Evolutionary conservation across 108 stramenopile species (phyloP).

Genomic region (Cyclostephanos invisitatus): DNA sequence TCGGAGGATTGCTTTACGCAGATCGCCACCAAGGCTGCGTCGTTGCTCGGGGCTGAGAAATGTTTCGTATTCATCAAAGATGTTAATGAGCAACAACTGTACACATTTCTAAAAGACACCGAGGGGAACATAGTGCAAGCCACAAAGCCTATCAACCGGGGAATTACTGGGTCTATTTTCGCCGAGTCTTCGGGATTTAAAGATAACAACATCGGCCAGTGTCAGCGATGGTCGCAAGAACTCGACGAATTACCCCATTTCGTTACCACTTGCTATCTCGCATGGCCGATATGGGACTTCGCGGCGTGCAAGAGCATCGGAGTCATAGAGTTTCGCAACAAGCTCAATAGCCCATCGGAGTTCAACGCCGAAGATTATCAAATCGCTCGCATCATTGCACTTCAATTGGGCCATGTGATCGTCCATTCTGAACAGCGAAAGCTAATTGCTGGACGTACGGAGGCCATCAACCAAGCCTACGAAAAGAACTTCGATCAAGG

Average conservation of each 20-base stretch:
- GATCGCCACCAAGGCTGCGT: constrained; percentile 46
- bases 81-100: constrained; percentile 34
- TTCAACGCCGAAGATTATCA: constrained; percentile 43
- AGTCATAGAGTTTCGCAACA: constrained; percentile 52
- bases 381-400: constrained; percentile 51
- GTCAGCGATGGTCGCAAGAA: constrained; percentile 39
- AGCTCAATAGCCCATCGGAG: constrained; percentile 16
- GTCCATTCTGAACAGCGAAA: constrained; percentile 45
- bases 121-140: constrained; percentile 26
- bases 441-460: constrained; percentile 46
- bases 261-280: constrained; percentile 45
- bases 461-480: constrained; percentile 52
- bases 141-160: constrained; percentile 48
- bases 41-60: constrained; percentile 44
- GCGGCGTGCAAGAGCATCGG: constrained; percentile 38
- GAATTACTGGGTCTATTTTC: constrained; percentile 40
- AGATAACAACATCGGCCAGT: constrained; percentile 19
- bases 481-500: constrained; percentile 50
- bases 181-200: constrained; percentile 35
- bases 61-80: constrained; percentile 49
- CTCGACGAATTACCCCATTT: constrained; percentile 38
- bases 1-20: constrained; percentile 34
- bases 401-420: constrained; percentile 48
- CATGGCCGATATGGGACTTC: constrained; percentile 51
- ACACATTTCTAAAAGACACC: constrained; percentile 38